Evolutionary conservation across 2,329 filamentous ascomycete species (phyloP).

Genomic region (Hirsutella minnesotensis): DNA sequence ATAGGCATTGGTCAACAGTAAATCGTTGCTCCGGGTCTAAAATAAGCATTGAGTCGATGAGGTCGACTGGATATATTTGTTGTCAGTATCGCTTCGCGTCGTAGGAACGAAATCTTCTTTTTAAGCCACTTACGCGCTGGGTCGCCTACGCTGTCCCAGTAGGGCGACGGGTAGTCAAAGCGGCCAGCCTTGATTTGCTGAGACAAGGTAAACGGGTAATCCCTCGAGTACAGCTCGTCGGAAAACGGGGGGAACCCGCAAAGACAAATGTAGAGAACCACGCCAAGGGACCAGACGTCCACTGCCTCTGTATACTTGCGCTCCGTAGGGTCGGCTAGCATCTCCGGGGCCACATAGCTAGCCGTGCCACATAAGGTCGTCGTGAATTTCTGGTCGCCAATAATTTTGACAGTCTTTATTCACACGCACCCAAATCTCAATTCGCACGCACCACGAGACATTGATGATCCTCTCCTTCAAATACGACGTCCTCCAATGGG

Average conservation of each 20-base stretch:
- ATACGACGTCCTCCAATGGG: too few relatives aligned
- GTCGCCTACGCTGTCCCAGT: constrained; percentile 56
- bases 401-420: constrained; percentile 99
- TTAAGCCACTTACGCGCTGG: constrained; percentile 49
- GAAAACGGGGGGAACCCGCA: constrained; percentile 97
- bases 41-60: constrained; percentile 91
- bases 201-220: constrained; percentile 77
- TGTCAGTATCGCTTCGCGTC: constrained; percentile 3
- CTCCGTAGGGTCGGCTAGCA: constrained; percentile 68
- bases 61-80: constrained; percentile 49
- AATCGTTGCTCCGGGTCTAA: constrained; percentile 76
- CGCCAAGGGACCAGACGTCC: constrained; percentile 94
- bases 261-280: constrained; percentile 92
- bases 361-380: constrained; percentile 95
- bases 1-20: constrained; percentile 80
- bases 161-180: constrained; percentile 92
- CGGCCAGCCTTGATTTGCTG: constrained; percentile 82
- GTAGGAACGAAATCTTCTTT: too few relatives aligned
- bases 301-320: constrained; percentile 91
- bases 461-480: too few relatives aligned
- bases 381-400: constrained; percentile 95
- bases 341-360: constrained; percentile 92
- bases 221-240: constrained; percentile 70
- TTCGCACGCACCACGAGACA: too few relatives aligned
- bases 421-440: too few relatives aligned